Evolutionary conservation across 257 asterid genomes (phyloP), one percentile per base, ranked within the genome.

Genomic region (Linaria vulgaris): DNA sequence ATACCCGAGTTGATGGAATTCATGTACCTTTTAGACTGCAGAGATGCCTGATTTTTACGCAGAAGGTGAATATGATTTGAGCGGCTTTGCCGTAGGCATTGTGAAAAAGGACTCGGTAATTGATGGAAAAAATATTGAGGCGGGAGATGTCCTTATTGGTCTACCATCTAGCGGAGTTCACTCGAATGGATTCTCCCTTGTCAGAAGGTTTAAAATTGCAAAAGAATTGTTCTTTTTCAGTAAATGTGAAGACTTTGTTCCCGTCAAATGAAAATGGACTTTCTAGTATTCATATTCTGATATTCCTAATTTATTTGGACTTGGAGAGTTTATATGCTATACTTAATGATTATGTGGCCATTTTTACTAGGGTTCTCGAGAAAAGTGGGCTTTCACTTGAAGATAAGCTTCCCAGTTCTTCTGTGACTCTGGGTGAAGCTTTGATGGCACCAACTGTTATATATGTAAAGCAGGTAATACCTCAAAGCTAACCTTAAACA

Each of bases 1-100:
- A 41, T 68, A 3, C 11, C 23, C 46, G 50, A 12, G 19, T 43
- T 64, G 55, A 65, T 21, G 49, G 56, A 57, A 43, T 68, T 30
- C 7, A 16, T 22, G 27, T 80, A 41, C 23, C 27, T 77, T 79
- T 67, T 85, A 92, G 99, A 92, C 97, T 23, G 99, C 99, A 46
- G 99, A 92, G 82, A 92, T 92, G 99, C 99, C 99, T 49, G 96
- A 77, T 58, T 89, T 92, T 61, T 92, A 92, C 64, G 90, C 94
- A 16, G 89, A 82, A 24, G 96, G 99, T 17, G 99, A 92, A 69
- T 92, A 89, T 71, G 99, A 92, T 75, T 78, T 92, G 44, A 92
- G 98, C 58, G 98, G 97, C 66, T 92, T 87, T 70, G 96, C 99
- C 11, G 96, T 92, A 13, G 97, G 99, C 59, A 79, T 82, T 11